These are phyloP conservation scores for Umbelopsis isabellina DNA, from an alignment of 192 early-diverging fungal genomes.

Conservation along the genomic window DNA sequence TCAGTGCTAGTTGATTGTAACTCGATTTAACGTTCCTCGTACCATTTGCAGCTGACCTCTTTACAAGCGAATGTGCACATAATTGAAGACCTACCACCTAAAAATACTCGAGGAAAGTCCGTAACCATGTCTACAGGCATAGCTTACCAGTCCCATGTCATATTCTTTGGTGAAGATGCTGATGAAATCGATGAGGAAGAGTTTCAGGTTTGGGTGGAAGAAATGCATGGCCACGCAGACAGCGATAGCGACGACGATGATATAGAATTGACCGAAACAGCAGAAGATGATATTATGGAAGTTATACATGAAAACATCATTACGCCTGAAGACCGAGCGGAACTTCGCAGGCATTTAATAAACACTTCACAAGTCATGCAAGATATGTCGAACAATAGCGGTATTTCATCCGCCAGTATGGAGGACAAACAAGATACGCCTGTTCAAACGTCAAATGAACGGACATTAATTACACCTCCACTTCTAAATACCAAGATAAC, in stretches of 20 bases:
- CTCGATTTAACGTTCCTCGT: conserved; percentile 4
- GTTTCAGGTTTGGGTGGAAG: conserved; percentile 49
- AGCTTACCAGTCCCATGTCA: conserved; percentile 42
- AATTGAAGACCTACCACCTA: background rate
- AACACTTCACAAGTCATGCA: background rate
- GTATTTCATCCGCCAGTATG: background rate
- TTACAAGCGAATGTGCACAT: conserved; percentile 5
- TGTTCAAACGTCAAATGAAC: background rate
- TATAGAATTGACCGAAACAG: conserved; percentile 40
- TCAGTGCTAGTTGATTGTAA: background rate
- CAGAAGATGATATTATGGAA: conserved; percentile 37
- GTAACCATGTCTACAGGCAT: conserved; percentile 43
- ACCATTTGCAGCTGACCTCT: background rate
- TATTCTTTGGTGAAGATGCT: conserved; percentile 30
- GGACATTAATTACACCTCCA: background rate
- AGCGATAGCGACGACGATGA: conserved; percentile 49
- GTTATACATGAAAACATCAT: background rate
- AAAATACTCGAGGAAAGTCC: conserved; percentile 31
- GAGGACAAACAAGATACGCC: background rate
- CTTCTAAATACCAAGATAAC: conserved; percentile 3
- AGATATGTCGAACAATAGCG: background rate
- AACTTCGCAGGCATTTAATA: background rate
- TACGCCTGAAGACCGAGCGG: background rate
- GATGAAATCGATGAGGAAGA: conserved; percentile 48
- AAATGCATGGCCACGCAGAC: conserved; percentile 42